phyloP scores from a whole-genome alignment of 176 grass and related monocot species.

The Lolium multiflorum region DNA sequence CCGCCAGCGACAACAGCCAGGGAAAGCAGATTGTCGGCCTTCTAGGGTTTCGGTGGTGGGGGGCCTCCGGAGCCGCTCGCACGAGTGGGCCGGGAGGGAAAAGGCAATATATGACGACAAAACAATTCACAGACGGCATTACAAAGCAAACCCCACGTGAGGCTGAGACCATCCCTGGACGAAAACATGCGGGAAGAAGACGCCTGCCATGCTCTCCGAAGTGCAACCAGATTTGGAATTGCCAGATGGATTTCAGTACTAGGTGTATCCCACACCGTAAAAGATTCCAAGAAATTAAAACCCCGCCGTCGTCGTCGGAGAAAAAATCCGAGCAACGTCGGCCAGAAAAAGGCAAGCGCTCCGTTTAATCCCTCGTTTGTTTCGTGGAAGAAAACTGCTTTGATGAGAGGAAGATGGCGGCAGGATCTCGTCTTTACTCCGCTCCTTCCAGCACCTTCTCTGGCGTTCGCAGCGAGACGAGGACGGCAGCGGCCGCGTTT shows the following conservation, averaged over 20 bases:
- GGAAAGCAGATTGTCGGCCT: too few species aligned
- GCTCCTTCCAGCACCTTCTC: neutral
- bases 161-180: neutral
- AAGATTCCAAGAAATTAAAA: neutral
- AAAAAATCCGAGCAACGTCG: neutral
- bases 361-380: neutral
- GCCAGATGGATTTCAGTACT: neutral
- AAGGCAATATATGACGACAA: neutral
- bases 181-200: constrained; percentile 8
- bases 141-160: neutral
- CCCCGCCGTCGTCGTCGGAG: neutral
- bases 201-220: neutral
- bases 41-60: too few species aligned
- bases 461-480: neutral
- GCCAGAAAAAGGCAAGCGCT: neutral
- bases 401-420: neutral
- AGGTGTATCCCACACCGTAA: neutral
- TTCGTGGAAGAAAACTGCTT: neutral
- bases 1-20: too few species aligned
- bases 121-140: neutral
- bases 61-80: too few species aligned
- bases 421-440: neutral
- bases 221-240: neutral
- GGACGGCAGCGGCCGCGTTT: neutral
- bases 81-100: too few species aligned